Base-by-base conservation (phyloP, 73 alveolate species). In the Effrenium voratum region DNA sequence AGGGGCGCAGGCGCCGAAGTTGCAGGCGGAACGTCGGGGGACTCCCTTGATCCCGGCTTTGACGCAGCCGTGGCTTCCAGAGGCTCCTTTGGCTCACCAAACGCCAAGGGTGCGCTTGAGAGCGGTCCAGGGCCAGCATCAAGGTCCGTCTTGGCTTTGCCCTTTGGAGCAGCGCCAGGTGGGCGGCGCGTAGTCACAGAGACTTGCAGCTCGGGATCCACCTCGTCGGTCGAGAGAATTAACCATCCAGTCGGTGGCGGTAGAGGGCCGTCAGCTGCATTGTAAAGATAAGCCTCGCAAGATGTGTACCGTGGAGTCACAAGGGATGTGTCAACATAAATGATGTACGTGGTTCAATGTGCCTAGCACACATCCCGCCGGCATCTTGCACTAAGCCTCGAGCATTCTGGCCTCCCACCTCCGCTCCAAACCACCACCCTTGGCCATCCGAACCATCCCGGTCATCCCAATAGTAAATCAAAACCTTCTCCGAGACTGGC, bases 351-450 rank as follows among this genome's bases (percentile, higher is more conserved):
- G n/a, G n/a, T n/a, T n/a, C n/a, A n/a, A n/a, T n/a, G n/a, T n/a
- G n/a, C n/a, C n/a, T n/a, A n/a, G n/a, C n/a, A n/a, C n/a, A n/a
- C n/a, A n/a, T n/a, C n/a, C n/a, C n/a, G n/a, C n/a, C n/a, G n/a
- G n/a, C n/a, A n/a, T n/a, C n/a, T n/a, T n/a, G n/a, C 1, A 24
- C 79, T 66, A 40, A 66, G 79, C 41, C 2, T 66, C 19, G 40
- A 19, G 32, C 90, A 34, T 79, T 30, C 41, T 13, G 44, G 63
- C 90, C 76, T 3, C 93, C 93, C 30, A 83, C 52, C 32, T 49
- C 57, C 5, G 75, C 47, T 15, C 77, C 77, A 52, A 84, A 55
- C 79, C 93, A 84, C 93, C 93, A 84, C 36, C 93, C 93, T 8
- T 13, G 38, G 38, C 49, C 45, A 16, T 24, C 36, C 76, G 26